phyloP scores from a whole-genome alignment of 1,139 yeast species.

The Saccharomyces hybrid region DNA sequence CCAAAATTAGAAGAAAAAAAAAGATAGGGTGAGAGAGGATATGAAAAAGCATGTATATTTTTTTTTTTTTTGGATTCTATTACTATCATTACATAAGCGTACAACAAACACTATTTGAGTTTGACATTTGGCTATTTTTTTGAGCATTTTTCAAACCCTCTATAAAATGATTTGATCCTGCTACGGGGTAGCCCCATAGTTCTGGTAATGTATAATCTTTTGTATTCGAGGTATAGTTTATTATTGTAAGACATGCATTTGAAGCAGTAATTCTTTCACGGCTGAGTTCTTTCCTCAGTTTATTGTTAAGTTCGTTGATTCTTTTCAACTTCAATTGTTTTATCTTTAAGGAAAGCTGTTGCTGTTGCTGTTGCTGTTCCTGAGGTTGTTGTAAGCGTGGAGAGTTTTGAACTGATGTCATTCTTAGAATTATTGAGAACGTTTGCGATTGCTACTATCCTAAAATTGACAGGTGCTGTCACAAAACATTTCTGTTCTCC shows the following conservation, averaged over 20 bases:
- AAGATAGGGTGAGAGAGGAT: not conserved
- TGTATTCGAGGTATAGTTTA: constrained; percentile 40
- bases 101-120: constrained; percentile 9
- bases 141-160: constrained; percentile 5
- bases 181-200: constrained; percentile 43
- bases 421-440: not conserved
- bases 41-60: not conserved
- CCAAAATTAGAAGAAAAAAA: not conserved
- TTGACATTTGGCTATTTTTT: constrained; percentile 1
- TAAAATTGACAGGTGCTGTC: not conserved
- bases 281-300: constrained; percentile 46
- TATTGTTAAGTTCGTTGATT: constrained; percentile 51
- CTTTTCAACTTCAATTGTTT: constrained; percentile 52
- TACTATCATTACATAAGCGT: constrained; percentile 4
- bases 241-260: constrained; percentile 48
- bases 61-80: not conserved
- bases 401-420: not conserved
- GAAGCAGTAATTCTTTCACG: constrained; percentile 63
- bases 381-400: not conserved
- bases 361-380: constrained; percentile 6
- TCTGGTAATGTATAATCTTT: constrained; percentile 50
- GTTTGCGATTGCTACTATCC: not conserved
- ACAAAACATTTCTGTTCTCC: not conserved
- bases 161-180: constrained; percentile 43
- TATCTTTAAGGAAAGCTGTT: constrained; percentile 26